Evolutionary conservation across 441 rosid species (phyloP).

Genomic region (Metrosideros polymorpha): DNA sequence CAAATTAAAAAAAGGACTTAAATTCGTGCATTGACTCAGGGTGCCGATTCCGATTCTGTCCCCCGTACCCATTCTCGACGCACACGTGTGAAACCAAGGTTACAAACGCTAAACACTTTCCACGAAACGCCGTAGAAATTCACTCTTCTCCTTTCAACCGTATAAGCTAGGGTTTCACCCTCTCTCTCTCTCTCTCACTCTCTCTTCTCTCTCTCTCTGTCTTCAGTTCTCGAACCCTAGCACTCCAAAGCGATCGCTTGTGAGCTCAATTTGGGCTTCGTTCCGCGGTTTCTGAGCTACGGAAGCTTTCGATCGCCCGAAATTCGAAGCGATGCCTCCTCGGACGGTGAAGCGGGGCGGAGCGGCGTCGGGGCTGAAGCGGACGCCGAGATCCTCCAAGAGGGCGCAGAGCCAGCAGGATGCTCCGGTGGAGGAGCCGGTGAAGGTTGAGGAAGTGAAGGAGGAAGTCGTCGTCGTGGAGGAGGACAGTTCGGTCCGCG

Average conservation of each 20-base stretch:
- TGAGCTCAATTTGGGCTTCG: background rate
- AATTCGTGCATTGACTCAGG: background rate
- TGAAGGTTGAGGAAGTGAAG: conserved; percentile 20
- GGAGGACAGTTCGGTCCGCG: conserved; percentile 13
- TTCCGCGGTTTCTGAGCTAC: background rate
- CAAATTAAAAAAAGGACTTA: background rate
- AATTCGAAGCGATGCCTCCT: conserved; percentile 49
- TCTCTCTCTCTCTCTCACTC: background rate
- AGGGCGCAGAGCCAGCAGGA: conserved; percentile 32
- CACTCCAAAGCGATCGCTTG: background rate
- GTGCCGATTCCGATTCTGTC: background rate
- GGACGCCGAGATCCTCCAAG: conserved; percentile 35
- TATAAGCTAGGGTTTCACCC: background rate
- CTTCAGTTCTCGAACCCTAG: background rate
- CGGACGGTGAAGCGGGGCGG: conserved; percentile 62
- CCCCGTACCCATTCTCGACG: background rate
- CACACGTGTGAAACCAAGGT: background rate
- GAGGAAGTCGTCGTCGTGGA: conserved; percentile 7
- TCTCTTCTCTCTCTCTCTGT: background rate
- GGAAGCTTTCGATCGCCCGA: background rate
- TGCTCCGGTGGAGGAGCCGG: conserved; percentile 17
- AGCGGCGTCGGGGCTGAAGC: conserved; percentile 27
- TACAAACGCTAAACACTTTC: background rate
- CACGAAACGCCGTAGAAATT: background rate
- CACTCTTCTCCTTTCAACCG: background rate